Base-by-base conservation (phyloP, 2,329 filamentous ascomycete genomes). In the Sclerotinia spermophila region DNA sequence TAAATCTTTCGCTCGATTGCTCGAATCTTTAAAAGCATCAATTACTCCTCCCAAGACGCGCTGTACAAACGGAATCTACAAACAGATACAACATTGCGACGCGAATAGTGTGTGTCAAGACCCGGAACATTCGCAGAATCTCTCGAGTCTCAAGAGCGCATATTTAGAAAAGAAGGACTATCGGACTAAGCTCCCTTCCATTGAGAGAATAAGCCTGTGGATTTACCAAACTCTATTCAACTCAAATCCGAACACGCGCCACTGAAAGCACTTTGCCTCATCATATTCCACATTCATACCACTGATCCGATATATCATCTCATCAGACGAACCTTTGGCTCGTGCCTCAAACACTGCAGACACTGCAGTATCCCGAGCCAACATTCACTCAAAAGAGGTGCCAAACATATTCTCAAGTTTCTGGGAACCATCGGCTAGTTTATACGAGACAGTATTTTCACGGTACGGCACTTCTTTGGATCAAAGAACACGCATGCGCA, bases 251-350 rank as follows among this genome's bases (percentile, higher is more conserved):
- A 51, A 70, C 21, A 44, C 24, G 38, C 60, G 68, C 60, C 60
- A 56, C 68, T 70, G 21, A 70, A 66, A 27, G 51, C 30, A 56
- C 40, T 56, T 30, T 35, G n/a, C 38, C 48, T 51, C 44, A 53
- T 65, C 33, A 65, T n/a, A 55, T 69, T 27, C 66, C 69, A 44
- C 40, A 60, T 42, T 45, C 19, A 24, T n/a, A n/a, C 53, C 51
- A 56, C 71, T 62, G n/a, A 71, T 67, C 55, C 70, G 66, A 73
- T 35, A 73, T n/a, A 72, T 74, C 73, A 64, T 59, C 60, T 71
- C 67, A 74, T 73, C 75, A 70, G 76, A 78, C 76, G 76, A 78
- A 78, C 76, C 71, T 77, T 59, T 77, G 76, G 77, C 73, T 75
- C 73, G 76, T 77, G 77, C 75, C 73, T 74, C 64, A 73, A 72